These are phyloP conservation scores for Pichia sp. DNA, from an alignment of 1,139 yeast species.

Conservation along the genomic window DNA sequence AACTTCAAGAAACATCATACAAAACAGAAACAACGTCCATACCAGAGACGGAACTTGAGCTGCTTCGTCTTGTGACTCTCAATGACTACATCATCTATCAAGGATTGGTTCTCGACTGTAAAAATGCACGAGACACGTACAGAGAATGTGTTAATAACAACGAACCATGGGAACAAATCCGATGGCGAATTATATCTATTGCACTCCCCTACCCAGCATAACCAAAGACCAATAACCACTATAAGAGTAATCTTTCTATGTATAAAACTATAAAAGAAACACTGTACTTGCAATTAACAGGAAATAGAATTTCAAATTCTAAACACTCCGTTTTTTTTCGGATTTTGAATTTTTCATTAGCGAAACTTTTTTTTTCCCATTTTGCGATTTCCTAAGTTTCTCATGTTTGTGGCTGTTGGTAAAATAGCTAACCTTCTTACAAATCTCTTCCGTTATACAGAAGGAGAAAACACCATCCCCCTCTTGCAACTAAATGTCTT, in stretches of 20 bases:
- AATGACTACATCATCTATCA: conserved; percentile 31
- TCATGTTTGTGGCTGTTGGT: no score
- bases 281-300: no score
- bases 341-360: no score
- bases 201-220: background rate
- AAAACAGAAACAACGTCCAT: conserved; percentile 16
- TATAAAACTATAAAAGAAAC: no score
- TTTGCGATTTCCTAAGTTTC: no score
- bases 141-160: conserved; percentile 17
- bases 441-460: no score
- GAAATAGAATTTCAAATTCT: no score
- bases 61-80: conserved; percentile 27
- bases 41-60: conserved; percentile 27
- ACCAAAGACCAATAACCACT: no score
- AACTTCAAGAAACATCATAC: conserved; percentile 19
- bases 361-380: no score
- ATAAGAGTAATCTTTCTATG: background rate
- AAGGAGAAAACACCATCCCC: no score
- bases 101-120: conserved; percentile 14
- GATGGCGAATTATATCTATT: conserved; percentile 20
- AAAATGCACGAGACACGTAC: conserved; percentile 17
- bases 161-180: conserved; percentile 21
- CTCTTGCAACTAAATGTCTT: conserved; percentile 17
- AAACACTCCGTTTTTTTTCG: no score
- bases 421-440: no score